Base-by-base conservation (phyloP, 306 rosid species). In the Abrus pulchellus region DNA sequence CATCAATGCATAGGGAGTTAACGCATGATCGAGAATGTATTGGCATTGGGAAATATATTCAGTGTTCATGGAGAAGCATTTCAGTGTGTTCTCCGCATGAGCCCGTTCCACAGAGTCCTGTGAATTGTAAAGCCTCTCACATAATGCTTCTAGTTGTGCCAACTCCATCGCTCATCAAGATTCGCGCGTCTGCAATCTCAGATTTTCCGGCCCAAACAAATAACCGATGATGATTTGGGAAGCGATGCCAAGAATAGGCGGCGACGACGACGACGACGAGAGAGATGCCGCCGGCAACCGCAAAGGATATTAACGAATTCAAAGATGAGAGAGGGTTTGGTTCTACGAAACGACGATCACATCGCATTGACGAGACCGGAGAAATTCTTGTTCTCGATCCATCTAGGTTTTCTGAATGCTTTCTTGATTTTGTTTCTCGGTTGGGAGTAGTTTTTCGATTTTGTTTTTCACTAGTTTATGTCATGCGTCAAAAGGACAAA, bases 1-100 rank as follows among this genome's bases (percentile, higher is more conserved):
- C 91, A 88, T 88, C 87, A 88, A 83, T 11, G 91, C 91, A 50
- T 88, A 88, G 9, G 91, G 91, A 47, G 91, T 88, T 77, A 85
- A 48, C 14, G 91, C 87, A 85, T 88, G 85, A 64, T 88, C 91
- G 14, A 88, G 91, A 55, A 88, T 88, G 84, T 88, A 88, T 64
- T 88, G 91, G 77, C 91, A 88, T 80, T 88, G 91, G 52, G 91
- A 88, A 47, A 88, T 88, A 70, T 88, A 88, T 0, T 88, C 89
- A 13, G 89, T 85, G 82, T 88, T 88, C 87, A 85, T 77, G 0
- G 91, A 88, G 70, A 88, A 88, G 74, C 89, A 85, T 72, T 85
- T 88, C 70, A 85, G 68, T 29, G 91, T 88, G 75, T 83, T 88
- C 87, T 88, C 91, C 45, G 91, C 91, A 38, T 85, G 91, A 83